Percentiles rank a stretch among this genome's conserved stretches.
Conservation (phyloP, 2,329 filamentous ascomycete genomes). For the Aspergillus unguis region DNA sequence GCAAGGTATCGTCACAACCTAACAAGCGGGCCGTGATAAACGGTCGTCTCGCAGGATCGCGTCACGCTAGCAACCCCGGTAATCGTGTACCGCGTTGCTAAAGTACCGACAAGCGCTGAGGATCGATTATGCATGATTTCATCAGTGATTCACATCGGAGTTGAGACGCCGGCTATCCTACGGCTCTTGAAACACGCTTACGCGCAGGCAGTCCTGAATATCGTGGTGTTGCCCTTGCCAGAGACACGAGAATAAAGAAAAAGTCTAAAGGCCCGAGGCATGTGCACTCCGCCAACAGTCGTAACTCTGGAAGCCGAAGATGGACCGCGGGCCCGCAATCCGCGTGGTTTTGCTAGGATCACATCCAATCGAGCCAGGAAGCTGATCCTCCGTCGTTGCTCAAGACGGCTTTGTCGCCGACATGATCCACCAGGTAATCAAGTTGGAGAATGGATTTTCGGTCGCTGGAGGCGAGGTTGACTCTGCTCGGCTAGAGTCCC, state of each 20-base stretch:
- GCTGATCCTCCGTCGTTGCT: constrained; percentile 4
- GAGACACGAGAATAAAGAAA: neutral
- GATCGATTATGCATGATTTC: neutral
- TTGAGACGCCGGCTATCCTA: neutral
- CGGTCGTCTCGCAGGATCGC: constrained; percentile 1
- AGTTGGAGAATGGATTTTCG: constrained; percentile 1
- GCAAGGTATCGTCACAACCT: neutral
- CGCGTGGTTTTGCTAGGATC: constrained; percentile 13
- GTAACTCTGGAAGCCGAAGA: constrained; percentile 1
- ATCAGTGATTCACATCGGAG: neutral
- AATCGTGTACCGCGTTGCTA: neutral
- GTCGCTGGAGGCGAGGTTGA: neutral
- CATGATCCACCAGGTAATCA: neutral
- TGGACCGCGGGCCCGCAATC: constrained; percentile 5
- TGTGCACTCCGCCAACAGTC: constrained; percentile 4
- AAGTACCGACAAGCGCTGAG: constrained; percentile 7
- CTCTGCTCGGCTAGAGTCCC: too few species aligned
- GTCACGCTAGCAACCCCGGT: neutral
- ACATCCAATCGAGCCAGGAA: constrained; percentile 9
- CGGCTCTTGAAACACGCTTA: constrained; percentile 11
- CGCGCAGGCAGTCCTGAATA: neutral
- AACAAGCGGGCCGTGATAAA: neutral
- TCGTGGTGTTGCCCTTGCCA: neutral
- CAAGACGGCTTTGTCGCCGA: neutral
- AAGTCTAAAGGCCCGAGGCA: constrained; percentile 3